Percentiles rank a stretch among this genome's conserved stretches.
These are phyloP conservation scores for Penicillium robsamsonii DNA, from an alignment of 495 filamentous ascomycete species.

Conservation along the genomic window DNA sequence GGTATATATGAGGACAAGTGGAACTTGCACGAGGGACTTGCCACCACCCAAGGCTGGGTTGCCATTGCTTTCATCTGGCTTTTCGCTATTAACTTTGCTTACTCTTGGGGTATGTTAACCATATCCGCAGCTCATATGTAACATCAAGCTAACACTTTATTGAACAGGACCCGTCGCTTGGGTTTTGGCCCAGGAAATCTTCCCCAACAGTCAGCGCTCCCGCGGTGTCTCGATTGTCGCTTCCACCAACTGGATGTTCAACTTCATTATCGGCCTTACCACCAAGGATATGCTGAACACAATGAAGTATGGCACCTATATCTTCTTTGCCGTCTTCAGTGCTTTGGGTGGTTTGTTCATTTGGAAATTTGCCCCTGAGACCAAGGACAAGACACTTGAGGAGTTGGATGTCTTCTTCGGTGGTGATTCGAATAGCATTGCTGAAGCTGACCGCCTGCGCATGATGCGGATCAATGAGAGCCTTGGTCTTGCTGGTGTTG, in stretches of 20 bases:
- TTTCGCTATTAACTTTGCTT: slow-evolving; percentile 43
- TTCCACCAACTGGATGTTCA: slow-evolving; percentile 47
- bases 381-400: slow-evolving; percentile 56
- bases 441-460: slow-evolving; percentile 24
- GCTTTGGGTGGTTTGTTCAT: slow-evolving; percentile 47
- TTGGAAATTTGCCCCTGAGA: slow-evolving; percentile 54
- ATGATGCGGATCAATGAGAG: slow-evolving; percentile 34
- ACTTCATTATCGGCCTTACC: slow-evolving; percentile 45
- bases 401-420: slow-evolving; percentile 52
- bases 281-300: slow-evolving; percentile 39
- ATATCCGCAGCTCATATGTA: not conserved
- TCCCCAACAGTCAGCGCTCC: slow-evolving; percentile 41
- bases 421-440: slow-evolving; percentile 30
- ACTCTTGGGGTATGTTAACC: slow-evolving; percentile 35
- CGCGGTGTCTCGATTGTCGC: slow-evolving; percentile 38
- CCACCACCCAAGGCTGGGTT: slow-evolving; percentile 38
- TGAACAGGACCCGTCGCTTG: slow-evolving; percentile 34
- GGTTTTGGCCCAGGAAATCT: slow-evolving; percentile 44
- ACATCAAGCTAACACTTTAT: not conserved
- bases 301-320: slow-evolving; percentile 45
- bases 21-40: slow-evolving; percentile 24
- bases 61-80: slow-evolving; percentile 44
- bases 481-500: slow-evolving; percentile 27
- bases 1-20: slow-evolving; percentile 37
- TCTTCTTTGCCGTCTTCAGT: slow-evolving; percentile 49